These are phyloP conservation scores for Calonectria hongkongensis DNA, from an alignment of 2,329 filamentous ascomycete species.

Conservation along the genomic window DNA sequence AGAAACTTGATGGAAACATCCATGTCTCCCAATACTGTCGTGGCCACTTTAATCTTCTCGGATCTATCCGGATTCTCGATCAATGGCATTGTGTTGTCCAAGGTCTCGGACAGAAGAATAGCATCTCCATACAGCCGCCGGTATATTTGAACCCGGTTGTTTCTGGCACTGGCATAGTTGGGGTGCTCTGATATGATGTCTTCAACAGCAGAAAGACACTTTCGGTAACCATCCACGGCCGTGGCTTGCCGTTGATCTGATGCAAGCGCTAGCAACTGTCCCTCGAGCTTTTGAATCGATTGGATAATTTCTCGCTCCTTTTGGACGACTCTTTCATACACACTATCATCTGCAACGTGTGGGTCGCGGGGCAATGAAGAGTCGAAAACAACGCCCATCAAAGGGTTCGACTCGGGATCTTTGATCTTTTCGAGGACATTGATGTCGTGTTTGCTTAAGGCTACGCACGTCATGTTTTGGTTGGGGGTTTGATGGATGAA, in stretches of 20 bases:
- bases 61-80: constrained; percentile 60
- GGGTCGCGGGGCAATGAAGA: constrained; percentile 74
- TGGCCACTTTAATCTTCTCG: constrained; percentile 64
- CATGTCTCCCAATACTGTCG: constrained; percentile 71
- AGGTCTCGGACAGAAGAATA: constrained; percentile 67
- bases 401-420: constrained; percentile 78
- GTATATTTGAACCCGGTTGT: constrained; percentile 83
- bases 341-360: constrained; percentile 68
- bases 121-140: constrained; percentile 78
- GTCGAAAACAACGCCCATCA: constrained; percentile 73
- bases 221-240: constrained; percentile 67
- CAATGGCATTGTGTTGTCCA: constrained; percentile 63
- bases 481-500: constrained; percentile 38
- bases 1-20: constrained; percentile 75
- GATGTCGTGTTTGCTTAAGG: constrained; percentile 75
- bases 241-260: constrained; percentile 60
- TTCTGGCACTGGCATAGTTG: constrained; percentile 81
- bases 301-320: constrained; percentile 73
- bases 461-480: constrained; percentile 66
- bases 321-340: constrained; percentile 71
- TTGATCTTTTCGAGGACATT: constrained; percentile 80
- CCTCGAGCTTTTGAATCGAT: constrained; percentile 73
- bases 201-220: constrained; percentile 70
- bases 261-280: constrained; percentile 67
- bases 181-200: constrained; percentile 75